Evolutionary conservation across 768 basidiomycete species (phyloP), one percentile per base, ranked within the genome.

Genomic region (Kwoniella dendrophila): DNA sequence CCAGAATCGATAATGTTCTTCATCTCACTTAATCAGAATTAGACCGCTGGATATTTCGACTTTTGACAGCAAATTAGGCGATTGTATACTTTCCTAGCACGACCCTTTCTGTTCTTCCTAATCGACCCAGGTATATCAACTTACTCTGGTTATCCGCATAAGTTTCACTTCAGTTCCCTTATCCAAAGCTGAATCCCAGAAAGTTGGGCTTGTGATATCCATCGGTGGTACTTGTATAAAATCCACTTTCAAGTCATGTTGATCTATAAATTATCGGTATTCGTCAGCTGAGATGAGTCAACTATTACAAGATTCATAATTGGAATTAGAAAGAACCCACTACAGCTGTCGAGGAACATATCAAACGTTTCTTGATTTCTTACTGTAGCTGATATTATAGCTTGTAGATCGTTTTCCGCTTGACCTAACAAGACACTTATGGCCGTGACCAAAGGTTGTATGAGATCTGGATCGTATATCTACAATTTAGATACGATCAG

Each of bases 401-500:
- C 75, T 34, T 56, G 30, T 38, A 2, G 12, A 11, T 34, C 30
- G 6, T 59, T 16, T 10, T 18, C 26, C 34, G 11, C 24, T 20
- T 55, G 22, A 29, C 36, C 44, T 18, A 76, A 49, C 43, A 78
- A 64, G 12, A 69, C 50, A 0, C 36, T 3, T 16, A 76, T 63
- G 14, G 73, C 59, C 3, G 62, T 40, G 11, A 76, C 71, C 4
- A 78, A 56, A 10, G 72, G 61, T 14, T 67, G 66, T 44, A 78
- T 61, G 12, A 78, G 63, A 34, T 73, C 74, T 2, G 77, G 77
- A 50, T 78, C 77, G 60, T 78, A 78, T 26, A 78, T 76, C 77
- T 77, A 33, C n/a, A n/a, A n/a, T n/a, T n/a, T n/a, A n/a, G n/a
- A n/a, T n/a, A n/a, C n/a, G 56, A 33, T 4, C 32, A 36, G 30